Base-by-base conservation (phyloP, 192 early-diverging fungal genomes). In the Backusella luteola region DNA sequence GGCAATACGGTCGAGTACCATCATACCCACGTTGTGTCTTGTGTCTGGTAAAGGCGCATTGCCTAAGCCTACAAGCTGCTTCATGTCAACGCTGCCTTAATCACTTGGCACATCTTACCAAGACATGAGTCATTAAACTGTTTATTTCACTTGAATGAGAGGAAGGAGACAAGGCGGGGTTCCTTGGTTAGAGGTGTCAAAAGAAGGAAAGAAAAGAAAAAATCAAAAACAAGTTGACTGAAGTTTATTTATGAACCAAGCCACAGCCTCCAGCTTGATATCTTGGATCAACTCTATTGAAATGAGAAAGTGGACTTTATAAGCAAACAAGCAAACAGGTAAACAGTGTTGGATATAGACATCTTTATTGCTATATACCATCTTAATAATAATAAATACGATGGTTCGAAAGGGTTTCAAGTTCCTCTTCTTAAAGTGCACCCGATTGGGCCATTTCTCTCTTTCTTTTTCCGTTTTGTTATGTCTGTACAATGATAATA, bases 21-120 rank as follows among this genome's bases (percentile, higher is more conserved):
- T 85, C 87, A 91, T 90, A 11, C 92, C 93, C 6, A 93, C 88
- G 72, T 89, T 93, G 77, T 94, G 92, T 42, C 92, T 80, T 3
- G 92, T 93, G 26, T 86, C 72, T 23, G 90, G 89, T 36, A 86
- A 84, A 7, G 83, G 85, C 70, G 87, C 79, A 83, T 94, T 94
- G 38, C 91, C 92, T 34, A 94, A 83, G 32, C 93, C 93, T n/a
- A 91, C 90, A 29, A 94, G 73, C 88, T 90, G 35, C 3, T 63
- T 63, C 56, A 29, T 63, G 56, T 63, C 26, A 63, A 29, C 26
- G 56, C 14, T 63, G 26, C 11, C 26, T 29, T 26, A n/a, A 29
- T 63, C 23, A 29, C 0, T 29, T 29, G 9, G 56, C 26, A 29
- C 56, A 29, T 9, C 53, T 59, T 59, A 59, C 23, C 53, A 59